These are phyloP conservation scores for Paramyrothecium roridum DNA, from an alignment of 2,329 filamentous ascomycete species.

Conservation along the genomic window DNA sequence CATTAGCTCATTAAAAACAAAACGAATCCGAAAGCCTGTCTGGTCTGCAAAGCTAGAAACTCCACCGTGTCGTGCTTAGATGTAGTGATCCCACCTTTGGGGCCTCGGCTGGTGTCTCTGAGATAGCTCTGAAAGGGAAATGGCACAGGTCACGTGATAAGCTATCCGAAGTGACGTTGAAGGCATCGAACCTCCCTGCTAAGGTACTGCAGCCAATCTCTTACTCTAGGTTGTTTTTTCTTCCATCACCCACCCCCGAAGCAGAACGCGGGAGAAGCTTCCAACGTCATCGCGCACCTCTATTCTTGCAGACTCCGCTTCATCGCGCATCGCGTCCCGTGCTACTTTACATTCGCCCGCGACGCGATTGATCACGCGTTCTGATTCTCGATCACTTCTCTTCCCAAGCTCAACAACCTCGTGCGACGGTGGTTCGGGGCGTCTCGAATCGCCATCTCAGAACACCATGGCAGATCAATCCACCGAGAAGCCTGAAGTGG, in stretches of 20 bases:
- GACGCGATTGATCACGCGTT: conserved; percentile 17
- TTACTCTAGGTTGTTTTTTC: conserved; percentile 32
- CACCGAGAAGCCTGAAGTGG: conserved; percentile 30
- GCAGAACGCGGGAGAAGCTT: conserved; percentile 28
- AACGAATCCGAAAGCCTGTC: not conserved
- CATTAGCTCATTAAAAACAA: too few species aligned
- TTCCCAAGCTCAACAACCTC: conserved; percentile 1
- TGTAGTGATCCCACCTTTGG: not conserved
- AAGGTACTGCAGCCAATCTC: conserved; percentile 15
- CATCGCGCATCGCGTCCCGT: conserved; percentile 26
- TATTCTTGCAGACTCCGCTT: conserved; percentile 21
- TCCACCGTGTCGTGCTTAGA: not conserved
- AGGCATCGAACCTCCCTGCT: conserved; percentile 22
- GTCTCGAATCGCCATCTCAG: conserved; percentile 15
- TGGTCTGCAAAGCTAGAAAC: not conserved
- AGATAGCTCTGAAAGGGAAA: not conserved
- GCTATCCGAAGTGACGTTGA: conserved; percentile 28
- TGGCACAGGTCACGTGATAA: conserved; percentile 25
- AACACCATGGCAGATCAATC: conserved; percentile 35
- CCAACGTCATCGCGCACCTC: conserved; percentile 25
- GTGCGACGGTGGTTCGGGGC: conserved; percentile 4
- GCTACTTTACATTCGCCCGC: conserved; percentile 19
- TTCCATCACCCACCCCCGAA: conserved; percentile 28
- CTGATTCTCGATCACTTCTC: conserved; percentile 2
- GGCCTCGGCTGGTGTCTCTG: not conserved